A percentile compares a stretch with the other conserved stretches of the same genome.
Evolutionary conservation across 805 yeast species (phyloP).

Genomic region (Cyberlindnera bimundalis): DNA sequence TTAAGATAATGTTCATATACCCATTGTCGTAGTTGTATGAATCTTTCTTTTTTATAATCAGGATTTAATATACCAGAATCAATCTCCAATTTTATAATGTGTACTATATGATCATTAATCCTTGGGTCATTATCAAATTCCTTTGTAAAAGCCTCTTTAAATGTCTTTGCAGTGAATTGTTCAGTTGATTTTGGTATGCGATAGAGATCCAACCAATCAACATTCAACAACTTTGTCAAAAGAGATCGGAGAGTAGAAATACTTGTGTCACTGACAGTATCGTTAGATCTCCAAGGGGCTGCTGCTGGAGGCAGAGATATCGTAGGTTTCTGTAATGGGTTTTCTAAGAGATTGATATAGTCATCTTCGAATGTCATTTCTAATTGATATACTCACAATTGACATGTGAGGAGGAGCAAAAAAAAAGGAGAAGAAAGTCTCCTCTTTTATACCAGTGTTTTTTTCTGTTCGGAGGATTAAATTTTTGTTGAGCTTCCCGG

Average conservation of each 20-base stretch:
- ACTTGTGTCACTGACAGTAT: not conserved
- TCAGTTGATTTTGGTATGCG: slow-evolving; percentile 2
- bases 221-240: not conserved
- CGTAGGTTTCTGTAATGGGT: slow-evolving; percentile 7
- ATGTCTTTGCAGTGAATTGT: slow-evolving; percentile 4
- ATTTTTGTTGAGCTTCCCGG: too few relatives aligned
- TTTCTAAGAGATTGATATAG: slow-evolving; percentile 11
- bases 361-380: slow-evolving; percentile 8
- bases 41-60: slow-evolving; percentile 2
- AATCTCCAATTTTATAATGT: slow-evolving; percentile 13
- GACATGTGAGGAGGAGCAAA: not conserved
- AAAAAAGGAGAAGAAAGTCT: not conserved
- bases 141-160: slow-evolving; percentile 1
- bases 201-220: slow-evolving; percentile 11
- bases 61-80: slow-evolving; percentile 10
- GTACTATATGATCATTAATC: slow-evolving; percentile 12
- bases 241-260: slow-evolving; percentile 2
- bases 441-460: too few relatives aligned
- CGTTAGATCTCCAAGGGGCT: slow-evolving; percentile 6
- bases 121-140: slow-evolving; percentile 10
- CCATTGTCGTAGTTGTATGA: slow-evolving; percentile 17
- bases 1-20: slow-evolving; percentile 13
- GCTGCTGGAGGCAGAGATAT: slow-evolving; percentile 8
- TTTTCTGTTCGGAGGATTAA: too few relatives aligned
- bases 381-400: too few relatives aligned